Evolutionary conservation across 257 asterid genomes (phyloP).

Genomic region (Nicotiana noctiflora): DNA sequence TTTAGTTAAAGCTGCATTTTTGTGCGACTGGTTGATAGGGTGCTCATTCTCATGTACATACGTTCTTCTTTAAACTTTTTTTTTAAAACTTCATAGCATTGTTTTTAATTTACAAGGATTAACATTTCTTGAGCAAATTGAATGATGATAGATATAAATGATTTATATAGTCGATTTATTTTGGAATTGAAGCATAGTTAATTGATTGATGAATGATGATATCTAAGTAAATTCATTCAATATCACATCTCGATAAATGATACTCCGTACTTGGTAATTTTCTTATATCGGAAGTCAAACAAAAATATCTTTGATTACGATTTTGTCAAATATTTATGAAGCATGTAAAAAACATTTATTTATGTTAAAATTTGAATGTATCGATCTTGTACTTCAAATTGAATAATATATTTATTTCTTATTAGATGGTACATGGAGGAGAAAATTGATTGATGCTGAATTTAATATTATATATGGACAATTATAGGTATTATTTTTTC

Average conservation of each 20-base stretch:
- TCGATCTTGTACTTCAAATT: too few species aligned
- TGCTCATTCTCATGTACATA: background rate
- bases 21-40: background rate
- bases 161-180: background rate
- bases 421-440: too few species aligned
- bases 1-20: background rate
- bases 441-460: too few species aligned
- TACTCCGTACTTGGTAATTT: too few species aligned
- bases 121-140: background rate
- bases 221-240: background rate
- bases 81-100: background rate
- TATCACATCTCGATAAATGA: background rate
- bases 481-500: too few species aligned
- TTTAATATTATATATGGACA: too few species aligned
- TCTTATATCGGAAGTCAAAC: background rate
- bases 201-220: background rate
- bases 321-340: background rate
- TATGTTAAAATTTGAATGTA: too few species aligned
- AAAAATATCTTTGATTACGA: background rate
- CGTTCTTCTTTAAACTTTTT: background rate
- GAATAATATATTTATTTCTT: too few species aligned
- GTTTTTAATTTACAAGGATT: background rate
- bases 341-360: background rate
- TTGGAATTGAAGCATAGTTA: background rate
- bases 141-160: background rate